Conservation (phyloP, 441 rosid species). For the Aquilaria agallochum region DNA sequence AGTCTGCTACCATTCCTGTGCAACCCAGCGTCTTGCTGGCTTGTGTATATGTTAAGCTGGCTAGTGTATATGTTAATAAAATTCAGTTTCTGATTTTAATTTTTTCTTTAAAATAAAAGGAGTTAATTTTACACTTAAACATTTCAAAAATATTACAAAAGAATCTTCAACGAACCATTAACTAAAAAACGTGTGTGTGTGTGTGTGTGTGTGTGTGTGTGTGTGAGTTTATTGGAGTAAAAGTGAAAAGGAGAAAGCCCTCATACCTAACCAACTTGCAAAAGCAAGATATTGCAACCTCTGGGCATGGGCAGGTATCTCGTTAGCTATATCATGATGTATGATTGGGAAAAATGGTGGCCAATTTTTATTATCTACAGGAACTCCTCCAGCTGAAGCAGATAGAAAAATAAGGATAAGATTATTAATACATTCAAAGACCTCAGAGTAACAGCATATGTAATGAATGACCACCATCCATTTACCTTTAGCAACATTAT, state of each 20-base stretch:
- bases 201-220: too few relatives aligned
- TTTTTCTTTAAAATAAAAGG: too few relatives aligned
- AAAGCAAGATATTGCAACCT: slow-evolving; percentile 92
- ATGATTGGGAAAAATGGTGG: slow-evolving; percentile 92
- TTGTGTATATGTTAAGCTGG: too few relatives aligned
- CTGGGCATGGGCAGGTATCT: slow-evolving; percentile 88
- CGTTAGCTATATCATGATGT: slow-evolving; percentile 96
- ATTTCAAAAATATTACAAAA: too few relatives aligned
- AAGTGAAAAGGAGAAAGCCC: neutral
- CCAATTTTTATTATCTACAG: slow-evolving; percentile 77
- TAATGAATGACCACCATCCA: slow-evolving; percentile 6
- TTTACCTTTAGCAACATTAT: slow-evolving; percentile 64
- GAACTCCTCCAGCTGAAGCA: slow-evolving; percentile 59
- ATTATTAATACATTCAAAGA: neutral
- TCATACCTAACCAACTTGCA: slow-evolving; percentile 91
- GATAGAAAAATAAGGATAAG: slow-evolving; percentile 8
- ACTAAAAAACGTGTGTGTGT: too few relatives aligned
- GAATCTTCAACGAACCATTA: too few relatives aligned
- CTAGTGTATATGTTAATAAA: too few relatives aligned
- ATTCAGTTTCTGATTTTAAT: too few relatives aligned
- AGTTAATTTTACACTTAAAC: too few relatives aligned
- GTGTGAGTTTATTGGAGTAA: neutral
- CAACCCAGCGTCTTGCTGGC: too few relatives aligned
- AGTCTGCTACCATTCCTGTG: too few relatives aligned
- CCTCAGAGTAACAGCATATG: slow-evolving; percentile 8